Base-by-base conservation (phyloP, 257 asterid genomes). In the Nicotiana knightiana region DNA sequence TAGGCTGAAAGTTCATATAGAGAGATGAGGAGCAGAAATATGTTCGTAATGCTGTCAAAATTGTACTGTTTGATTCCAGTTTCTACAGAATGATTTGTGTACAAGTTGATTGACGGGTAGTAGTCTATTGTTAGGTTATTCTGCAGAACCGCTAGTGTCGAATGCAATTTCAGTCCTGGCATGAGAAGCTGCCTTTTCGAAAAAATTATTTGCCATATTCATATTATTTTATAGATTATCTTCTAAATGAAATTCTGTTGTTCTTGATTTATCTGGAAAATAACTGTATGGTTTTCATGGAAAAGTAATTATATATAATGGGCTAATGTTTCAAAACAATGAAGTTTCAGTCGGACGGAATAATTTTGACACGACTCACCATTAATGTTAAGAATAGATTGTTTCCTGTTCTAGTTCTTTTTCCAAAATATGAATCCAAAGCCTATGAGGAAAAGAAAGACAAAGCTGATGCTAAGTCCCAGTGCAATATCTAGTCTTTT, bases 401-500 rank as follows among this genome's bases (percentile, higher is more conserved):
- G 95, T 46, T 87, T 91, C 51, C 67, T 88, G 59, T 76, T 89
- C 77, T 84, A 86, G 88, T 86, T 87, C 86, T 91, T 88, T 61
- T 78, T 87, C 94, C 96, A 86, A 75, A 92, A 77, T 81, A 92
- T 82, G 76, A 86, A 81, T 21, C 88, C 92, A 4, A 91, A 57
- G 5, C 78, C 84, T 3, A 79, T 21, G 58, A 87, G 33, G 82
- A 89, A 58, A 30, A 91, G 9, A 2, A 85, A 88, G 32, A 87
- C 84, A 51, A 89, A 66, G 86, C 92, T 86, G 48, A 93, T 88
- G 89, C 97, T 94, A 84, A 92, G 84, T 67, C 97, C 97, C 1
- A 96, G 88, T 13, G 99, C 94, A 81, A 89, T 81, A 51, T 92
- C 94, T 80, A 91, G 83, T 86, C 87, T 93, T 85, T 85, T 91